Evolutionary conservation across 163 green algal species (phyloP).

Genomic region (Chloromonas sp.): DNA sequence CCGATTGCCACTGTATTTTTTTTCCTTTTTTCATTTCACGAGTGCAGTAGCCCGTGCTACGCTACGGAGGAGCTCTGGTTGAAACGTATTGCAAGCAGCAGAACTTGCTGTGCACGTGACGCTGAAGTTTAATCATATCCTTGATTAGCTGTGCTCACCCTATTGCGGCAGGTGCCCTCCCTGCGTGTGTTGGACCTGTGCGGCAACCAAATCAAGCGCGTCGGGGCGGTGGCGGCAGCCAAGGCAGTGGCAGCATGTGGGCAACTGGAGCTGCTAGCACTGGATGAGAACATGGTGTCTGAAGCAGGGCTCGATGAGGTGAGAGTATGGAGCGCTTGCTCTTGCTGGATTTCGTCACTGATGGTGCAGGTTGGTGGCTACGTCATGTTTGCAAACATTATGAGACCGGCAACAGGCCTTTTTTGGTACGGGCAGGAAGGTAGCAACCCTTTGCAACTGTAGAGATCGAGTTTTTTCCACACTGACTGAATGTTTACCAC

Average conservation of each 20-base stretch:
- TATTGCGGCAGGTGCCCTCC: not conserved
- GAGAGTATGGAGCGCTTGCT: not conserved
- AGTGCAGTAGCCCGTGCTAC: not conserved
- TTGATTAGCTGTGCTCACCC: not conserved
- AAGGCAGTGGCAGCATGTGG: conserved; percentile 31
- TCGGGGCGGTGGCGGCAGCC: conserved; percentile 44
- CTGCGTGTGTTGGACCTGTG: conserved; percentile 54
- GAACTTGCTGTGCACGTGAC: not conserved
- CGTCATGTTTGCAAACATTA: not conserved
- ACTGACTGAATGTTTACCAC: not conserved
- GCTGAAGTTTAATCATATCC: not conserved
- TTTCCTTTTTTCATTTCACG: not conserved
- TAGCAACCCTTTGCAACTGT: too few relatives aligned
- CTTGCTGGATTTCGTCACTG: not conserved
- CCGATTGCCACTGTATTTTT: not conserved
- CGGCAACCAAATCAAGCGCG: conserved; percentile 60
- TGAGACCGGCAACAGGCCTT: too few relatives aligned
- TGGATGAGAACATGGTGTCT: conserved; percentile 82
- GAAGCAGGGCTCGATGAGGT: conserved; percentile 21
- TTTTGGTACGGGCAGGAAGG: too few relatives aligned
- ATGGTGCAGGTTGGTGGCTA: not conserved
- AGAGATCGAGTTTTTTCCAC: too few relatives aligned
- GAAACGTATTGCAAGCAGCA: not conserved
- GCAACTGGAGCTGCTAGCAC: conserved; percentile 54
- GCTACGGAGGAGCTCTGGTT: not conserved